Base-by-base conservation (phyloP, 2,329 filamentous ascomycete species). In the Aspergillus neoniger region DNA sequence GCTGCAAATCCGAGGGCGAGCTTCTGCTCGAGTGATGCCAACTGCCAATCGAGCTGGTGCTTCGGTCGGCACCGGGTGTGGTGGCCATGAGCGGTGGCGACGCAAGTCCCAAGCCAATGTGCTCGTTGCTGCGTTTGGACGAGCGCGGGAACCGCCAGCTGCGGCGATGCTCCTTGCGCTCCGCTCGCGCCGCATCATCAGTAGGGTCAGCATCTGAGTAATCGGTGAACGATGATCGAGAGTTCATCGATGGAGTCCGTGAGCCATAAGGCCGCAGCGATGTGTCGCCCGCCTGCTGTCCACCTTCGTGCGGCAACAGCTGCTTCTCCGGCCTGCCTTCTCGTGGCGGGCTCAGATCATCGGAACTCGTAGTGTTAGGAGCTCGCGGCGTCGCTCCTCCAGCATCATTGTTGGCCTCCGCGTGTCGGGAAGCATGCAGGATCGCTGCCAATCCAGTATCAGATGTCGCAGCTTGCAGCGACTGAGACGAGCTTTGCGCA, bases 401-500 rank as follows among this genome's bases (percentile, higher is more conserved):
- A 23, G 73, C 65, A 15, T 75, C 74, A 32, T 69, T 64, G 5
- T 63, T 66, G 15, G 66, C 53, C 15, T 75, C 73, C 19, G 74
- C 62, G 41, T 70, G 67, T 14, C 64, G 63, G 57, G 67, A 58
- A 17, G 64, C 62, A 55, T 70, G 71, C 38, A 67, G 68, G 8
- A 63, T 58, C 44, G 63, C 57, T 23, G 66, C 62, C 32, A 82
- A 23, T 74, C 79, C 60, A 74, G 79, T 23, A 77, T 85, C 72
- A 14, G 69, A 72, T 8, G 74, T 72, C 15, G 71, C 71, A 5
- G 65, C 82, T 32, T 79, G 78, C n/a, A 96, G 80, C 7, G 93
- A 97, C 15, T 90, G 86, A 6, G 86, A 90, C 15, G 95, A 98
- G 72, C 93, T 97, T 65, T 96, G 92, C 0, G 94, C 93, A 72